Base-by-base conservation (phyloP, 768 basidiomycete genomes). In the Imleria badia region DNA sequence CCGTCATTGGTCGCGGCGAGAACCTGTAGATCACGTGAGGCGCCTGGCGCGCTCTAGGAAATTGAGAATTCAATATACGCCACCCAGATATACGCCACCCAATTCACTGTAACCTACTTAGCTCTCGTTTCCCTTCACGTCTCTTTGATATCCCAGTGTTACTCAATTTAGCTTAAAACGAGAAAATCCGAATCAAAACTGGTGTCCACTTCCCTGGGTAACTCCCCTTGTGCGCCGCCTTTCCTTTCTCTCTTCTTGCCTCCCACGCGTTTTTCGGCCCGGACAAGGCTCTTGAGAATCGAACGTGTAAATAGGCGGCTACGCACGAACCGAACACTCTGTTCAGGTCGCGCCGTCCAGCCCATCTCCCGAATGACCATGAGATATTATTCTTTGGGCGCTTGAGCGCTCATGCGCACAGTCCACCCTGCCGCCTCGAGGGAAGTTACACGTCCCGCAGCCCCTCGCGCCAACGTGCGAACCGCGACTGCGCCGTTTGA, bases 1-100 rank as follows among this genome's bases (percentile, higher is more conserved):
- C 77, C 38, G 78, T 79, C 47, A 86, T 86, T 51, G 84, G 84
- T 48, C 82, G 83, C 20, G 81, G 80, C 48, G 75, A 78, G 59
- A 66, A 70, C 49, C 22, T 75, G 34, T 79, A 70, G 59, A 39
- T 26, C 29, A 30, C 10, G 29, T 36, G 17, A 26, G n/a, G 31
- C 48, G 33, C 15, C 38, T 44, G 30, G 22, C 9, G 31, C 19
- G 26, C 40, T 19, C 38, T 22, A 8, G 26, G 19, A 11, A 50
- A 43, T 31, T 22, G 20, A 36, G 15, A 38, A 45, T 33, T 45
- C 45, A 47, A 45, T 30, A 30, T 29, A 54, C 45, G 51, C 55
- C 62, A 67, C 51, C 19, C 26, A 26, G 26, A 26, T 26, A 26
- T 3, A 26, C 26, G 26, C 26, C 26, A 26, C 26, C 26, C 45